Evolutionary conservation across 805 yeast genomes (phyloP).

Genomic region (Saccharomycopsis fodiens): DNA sequence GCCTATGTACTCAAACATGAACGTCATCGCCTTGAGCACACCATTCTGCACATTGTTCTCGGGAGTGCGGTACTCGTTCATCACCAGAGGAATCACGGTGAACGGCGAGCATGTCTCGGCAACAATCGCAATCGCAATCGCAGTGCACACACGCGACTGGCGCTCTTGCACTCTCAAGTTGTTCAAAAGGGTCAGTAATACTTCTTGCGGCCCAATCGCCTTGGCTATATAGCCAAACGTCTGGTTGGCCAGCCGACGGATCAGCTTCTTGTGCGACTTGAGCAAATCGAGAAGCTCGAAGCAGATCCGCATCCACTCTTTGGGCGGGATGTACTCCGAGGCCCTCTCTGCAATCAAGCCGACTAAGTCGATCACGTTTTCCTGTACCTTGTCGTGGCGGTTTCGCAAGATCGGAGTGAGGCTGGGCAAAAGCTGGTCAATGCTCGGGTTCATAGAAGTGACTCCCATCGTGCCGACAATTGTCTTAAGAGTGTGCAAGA

Average conservation of each 20-base stretch:
- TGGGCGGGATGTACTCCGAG: constrained; percentile 76
- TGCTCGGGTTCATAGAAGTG: constrained; percentile 65
- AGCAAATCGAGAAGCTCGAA: constrained; percentile 85
- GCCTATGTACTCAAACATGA: constrained; percentile 87
- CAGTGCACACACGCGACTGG: constrained; percentile 92
- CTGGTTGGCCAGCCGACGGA: constrained; percentile 76
- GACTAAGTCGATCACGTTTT: constrained; percentile 66
- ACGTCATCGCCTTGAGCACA: constrained; percentile 81
- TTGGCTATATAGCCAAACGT: constrained; percentile 88
- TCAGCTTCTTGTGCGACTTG: constrained; percentile 68
- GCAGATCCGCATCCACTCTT: constrained; percentile 97
- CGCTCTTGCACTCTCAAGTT: constrained; percentile 91
- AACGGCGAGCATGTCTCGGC: constrained; percentile 91
- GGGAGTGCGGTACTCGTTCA: constrained; percentile 92
- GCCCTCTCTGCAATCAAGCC: constrained; percentile 77
- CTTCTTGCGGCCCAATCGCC: constrained; percentile 95
- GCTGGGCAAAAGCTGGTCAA: constrained; percentile 75
- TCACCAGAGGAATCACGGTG: constrained; percentile 86
- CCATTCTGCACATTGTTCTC: constrained; percentile 94
- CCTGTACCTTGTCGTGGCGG: constrained; percentile 86
- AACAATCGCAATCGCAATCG: constrained; percentile 95
- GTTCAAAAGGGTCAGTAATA: constrained; percentile 71
- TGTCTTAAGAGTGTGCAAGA: constrained; percentile 60
- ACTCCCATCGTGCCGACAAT: constrained; percentile 57
- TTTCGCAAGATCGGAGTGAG: constrained; percentile 87